phyloP scores from a whole-genome alignment of 305 asterid genomes.

The Fraxinus nigra region DNA sequence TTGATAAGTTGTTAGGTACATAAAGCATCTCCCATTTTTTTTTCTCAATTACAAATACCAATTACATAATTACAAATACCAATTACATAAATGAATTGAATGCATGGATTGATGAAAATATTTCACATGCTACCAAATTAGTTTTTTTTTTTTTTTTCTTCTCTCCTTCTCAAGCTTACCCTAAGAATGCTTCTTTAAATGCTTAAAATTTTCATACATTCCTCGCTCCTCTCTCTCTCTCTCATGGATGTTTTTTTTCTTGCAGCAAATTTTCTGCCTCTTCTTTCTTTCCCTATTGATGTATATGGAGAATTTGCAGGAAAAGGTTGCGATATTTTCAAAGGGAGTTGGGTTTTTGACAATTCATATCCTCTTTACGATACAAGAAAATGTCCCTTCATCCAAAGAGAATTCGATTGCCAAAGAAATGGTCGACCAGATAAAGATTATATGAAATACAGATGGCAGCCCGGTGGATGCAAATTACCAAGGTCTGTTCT shows the following conservation, averaged over 20 bases:
- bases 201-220: neutral
- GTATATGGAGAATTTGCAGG: slow-evolving; percentile 24
- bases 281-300: neutral
- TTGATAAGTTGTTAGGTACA: too few relatives aligned
- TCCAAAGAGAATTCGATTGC: slow-evolving; percentile 36
- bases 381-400: slow-evolving; percentile 35
- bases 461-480: slow-evolving; percentile 45
- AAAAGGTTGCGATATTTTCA: slow-evolving; percentile 32
- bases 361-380: slow-evolving; percentile 39
- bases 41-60: too few relatives aligned
- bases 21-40: too few relatives aligned
- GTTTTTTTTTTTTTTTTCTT: too few relatives aligned
- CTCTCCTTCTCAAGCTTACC: neutral
- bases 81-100: too few relatives aligned
- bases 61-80: too few relatives aligned
- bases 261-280: neutral
- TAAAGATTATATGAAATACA: slow-evolving; percentile 26
- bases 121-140: too few relatives aligned
- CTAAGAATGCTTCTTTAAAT: neutral
- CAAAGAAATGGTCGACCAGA: slow-evolving; percentile 38
- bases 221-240: neutral
- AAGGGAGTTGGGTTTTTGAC: slow-evolving; percentile 52
- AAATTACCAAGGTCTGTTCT: slow-evolving; percentile 28
- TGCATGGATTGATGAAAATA: too few relatives aligned
- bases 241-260: slow-evolving; percentile 17